These are phyloP conservation scores for Brassica nigra DNA, from an alignment of 345 rosid genomes.

Conservation along the genomic window DNA sequence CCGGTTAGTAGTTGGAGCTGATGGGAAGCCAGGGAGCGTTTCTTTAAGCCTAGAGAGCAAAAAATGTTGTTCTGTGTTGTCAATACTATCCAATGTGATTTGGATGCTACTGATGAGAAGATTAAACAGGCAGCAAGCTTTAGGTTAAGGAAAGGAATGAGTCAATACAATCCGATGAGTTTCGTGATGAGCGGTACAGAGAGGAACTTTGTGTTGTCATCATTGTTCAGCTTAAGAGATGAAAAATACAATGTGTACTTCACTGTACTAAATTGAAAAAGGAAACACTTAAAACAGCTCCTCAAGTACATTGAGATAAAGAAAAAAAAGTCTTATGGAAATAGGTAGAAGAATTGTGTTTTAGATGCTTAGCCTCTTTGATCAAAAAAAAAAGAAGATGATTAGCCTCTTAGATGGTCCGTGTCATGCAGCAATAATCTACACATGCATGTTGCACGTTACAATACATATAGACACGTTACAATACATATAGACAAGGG, in stretches of 20 bases:
- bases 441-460: conserved; percentile 26
- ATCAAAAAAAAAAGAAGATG: background rate
- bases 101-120: conserved; percentile 34
- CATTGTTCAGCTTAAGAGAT: conserved; percentile 71
- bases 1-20: conserved; percentile 61
- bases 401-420: conserved; percentile 23
- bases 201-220: conserved; percentile 69
- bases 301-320: conserved; percentile 10
- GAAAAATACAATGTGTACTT: conserved; percentile 82
- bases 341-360: conserved; percentile 8
- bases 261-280: conserved; percentile 48
- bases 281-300: background rate
- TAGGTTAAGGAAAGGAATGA: conserved; percentile 48
- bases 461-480: conserved; percentile 18
- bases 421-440: conserved; percentile 13
- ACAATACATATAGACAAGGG: conserved; percentile 17
- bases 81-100: conserved; percentile 38
- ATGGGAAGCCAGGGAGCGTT: conserved; percentile 55
- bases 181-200: conserved; percentile 65
- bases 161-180: conserved; percentile 74
- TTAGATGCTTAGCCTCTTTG: conserved; percentile 14
- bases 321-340: conserved; percentile 5
- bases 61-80: conserved; percentile 56
- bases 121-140: conserved; percentile 60
- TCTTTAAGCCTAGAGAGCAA: conserved; percentile 58